phyloP scores from a whole-genome alignment of 805 yeast genomes.

The Zygosaccharomyces gambellarensis region DNA sequence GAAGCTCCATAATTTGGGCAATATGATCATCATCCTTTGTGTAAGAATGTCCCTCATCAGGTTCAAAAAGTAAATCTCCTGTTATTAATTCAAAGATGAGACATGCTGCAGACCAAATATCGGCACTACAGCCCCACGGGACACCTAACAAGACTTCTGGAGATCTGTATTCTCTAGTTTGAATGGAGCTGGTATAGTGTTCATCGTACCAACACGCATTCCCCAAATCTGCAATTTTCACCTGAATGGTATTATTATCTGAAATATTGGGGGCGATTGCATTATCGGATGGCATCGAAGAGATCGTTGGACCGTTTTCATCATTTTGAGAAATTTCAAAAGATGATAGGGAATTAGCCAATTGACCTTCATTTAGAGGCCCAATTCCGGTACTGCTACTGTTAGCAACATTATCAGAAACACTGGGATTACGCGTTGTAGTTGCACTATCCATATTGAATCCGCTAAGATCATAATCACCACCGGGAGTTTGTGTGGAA shows the following conservation, averaged over 20 bases:
- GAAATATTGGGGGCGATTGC: conserved; percentile 28
- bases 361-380: conserved; percentile 20
- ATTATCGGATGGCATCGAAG: conserved; percentile 25
- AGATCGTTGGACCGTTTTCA: conserved; percentile 4
- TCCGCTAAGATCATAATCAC: background rate
- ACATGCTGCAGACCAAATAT: conserved; percentile 95
- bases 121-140: conserved; percentile 92
- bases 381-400: background rate
- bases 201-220: conserved; percentile 79
- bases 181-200: conserved; percentile 85
- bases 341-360: conserved; percentile 39
- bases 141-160: conserved; percentile 82
- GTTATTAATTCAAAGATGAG: conserved; percentile 84
- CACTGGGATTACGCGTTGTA: background rate
- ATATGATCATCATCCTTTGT: conserved; percentile 92
- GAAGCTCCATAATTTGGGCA: conserved; percentile 85
- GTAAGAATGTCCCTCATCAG: conserved; percentile 66
- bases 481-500: background rate
- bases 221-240: conserved; percentile 91
- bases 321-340: conserved; percentile 30
- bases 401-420: background rate
- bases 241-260: conserved; percentile 52
- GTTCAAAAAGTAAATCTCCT: conserved; percentile 93
- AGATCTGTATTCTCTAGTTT: conserved; percentile 86
- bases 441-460: conserved; percentile 1